These are phyloP conservation scores for Phalaenopsis equestris DNA, from an alignment of 106 monocot species.

Conservation along the genomic window DNA sequence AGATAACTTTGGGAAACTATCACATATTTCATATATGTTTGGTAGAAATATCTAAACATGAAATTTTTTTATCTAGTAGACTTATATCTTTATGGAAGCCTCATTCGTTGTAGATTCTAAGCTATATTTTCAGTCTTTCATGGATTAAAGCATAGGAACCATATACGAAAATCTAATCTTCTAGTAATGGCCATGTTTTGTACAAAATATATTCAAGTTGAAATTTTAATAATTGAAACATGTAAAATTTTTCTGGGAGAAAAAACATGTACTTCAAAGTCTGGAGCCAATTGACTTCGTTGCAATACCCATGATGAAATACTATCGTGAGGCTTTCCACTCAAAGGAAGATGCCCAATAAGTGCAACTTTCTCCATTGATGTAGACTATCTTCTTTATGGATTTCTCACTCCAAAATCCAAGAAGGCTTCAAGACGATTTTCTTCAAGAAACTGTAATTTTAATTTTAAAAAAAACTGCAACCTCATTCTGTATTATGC, in stretches of 20 bases:
- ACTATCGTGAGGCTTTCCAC: conserved; percentile 30
- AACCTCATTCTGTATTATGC: too few relatives aligned
- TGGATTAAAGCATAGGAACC: background rate
- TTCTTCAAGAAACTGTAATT: too few relatives aligned
- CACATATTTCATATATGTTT: background rate
- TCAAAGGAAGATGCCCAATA: conserved; percentile 56
- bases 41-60: background rate
- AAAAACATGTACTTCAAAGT: conserved; percentile 22
- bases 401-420: too few relatives aligned
- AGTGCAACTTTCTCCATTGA: conserved; percentile 11
- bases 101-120: too few relatives aligned
- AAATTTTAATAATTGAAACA: background rate
- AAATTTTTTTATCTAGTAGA: too few relatives aligned
- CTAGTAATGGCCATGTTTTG: background rate
- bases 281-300: conserved; percentile 48
- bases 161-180: background rate
- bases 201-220: background rate
- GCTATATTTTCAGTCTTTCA: too few relatives aligned
- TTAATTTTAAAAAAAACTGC: too few relatives aligned
- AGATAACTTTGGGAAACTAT: background rate
- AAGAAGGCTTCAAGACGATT: too few relatives aligned
- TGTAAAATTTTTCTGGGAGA: conserved; percentile 17
- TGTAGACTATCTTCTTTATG: too few relatives aligned
- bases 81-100: too few relatives aligned
- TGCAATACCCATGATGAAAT: conserved; percentile 51